Evolutionary conservation across 495 filamentous ascomycete genomes (phyloP), one percentile per base, ranked within the genome.

Genomic region (Coniosporium apollinis): DNA sequence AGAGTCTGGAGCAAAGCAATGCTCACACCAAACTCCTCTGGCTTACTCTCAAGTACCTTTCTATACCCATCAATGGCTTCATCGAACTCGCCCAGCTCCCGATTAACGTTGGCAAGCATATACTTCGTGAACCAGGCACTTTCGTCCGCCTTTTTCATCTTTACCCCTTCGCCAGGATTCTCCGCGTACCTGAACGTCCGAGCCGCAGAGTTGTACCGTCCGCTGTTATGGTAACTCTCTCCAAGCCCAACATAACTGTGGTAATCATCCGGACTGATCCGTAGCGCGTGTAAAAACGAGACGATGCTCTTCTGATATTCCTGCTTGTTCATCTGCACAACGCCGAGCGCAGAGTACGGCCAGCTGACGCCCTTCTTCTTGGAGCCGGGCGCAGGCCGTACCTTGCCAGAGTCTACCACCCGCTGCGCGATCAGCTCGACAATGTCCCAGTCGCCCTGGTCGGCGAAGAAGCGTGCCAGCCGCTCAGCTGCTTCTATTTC

Each of bases 61-160:
- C 70, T 63, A 48, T 96, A 94, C 19, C 76, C 70, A 9, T 57
- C 45, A 42, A 87, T 79, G 7, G 89, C 82, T 21, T 78, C 76
- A 33, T 87, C 80, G 51, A 77, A 92, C 13, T 92, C 75, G 7
- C 86, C 83, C 22, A 96, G 65, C 53, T 96, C 89, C 25, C 89
- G 70, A 47, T 81, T 78, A 13, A 96, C 79, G 41, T 99, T 94
- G 2, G 85, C 87, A n/a, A 94, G 66, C 74, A 99, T 92, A 49
- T 94, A 93, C 43, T 81, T 77, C 5, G 83, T 81, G 51, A 94
- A 96, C 89, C 89, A 99, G 22, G 69, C 74, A n/a, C n/a, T n/a
- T 26, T 86, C 75, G 4, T 47, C 61, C 16, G 46, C 28, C 7
- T 62, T 62, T 11, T 60, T 53, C 26, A 48, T 47, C 22, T 60